Evolutionary conservation across 441 rosid species (phyloP).

Genomic region (Populus hybrid): DNA sequence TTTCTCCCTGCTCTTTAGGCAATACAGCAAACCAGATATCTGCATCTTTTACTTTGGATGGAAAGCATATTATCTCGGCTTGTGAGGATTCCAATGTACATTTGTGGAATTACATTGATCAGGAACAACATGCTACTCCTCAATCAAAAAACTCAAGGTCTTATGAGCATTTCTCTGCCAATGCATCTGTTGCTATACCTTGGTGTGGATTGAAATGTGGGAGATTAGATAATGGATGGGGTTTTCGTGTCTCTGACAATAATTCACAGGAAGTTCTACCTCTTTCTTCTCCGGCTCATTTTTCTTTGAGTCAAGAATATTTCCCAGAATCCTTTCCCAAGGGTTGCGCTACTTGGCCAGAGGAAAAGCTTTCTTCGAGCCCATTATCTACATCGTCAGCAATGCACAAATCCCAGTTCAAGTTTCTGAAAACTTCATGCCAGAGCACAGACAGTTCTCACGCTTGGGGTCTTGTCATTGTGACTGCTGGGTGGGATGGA

Average conservation of each 20-base stretch:
- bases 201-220: conserved; percentile 64
- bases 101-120: conserved; percentile 61
- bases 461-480: conserved; percentile 88
- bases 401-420: conserved; percentile 59
- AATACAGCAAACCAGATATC: conserved; percentile 60
- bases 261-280: conserved; percentile 29
- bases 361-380: conserved; percentile 76
- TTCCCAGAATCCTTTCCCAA: conserved; percentile 62
- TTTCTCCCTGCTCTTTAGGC: conserved; percentile 34
- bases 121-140: conserved; percentile 12
- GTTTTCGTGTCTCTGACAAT: conserved; percentile 21
- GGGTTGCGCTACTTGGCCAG: conserved; percentile 95
- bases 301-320: conserved; percentile 59
- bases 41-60: conserved; percentile 72
- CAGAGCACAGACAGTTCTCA: conserved; percentile 60
- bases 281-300: conserved; percentile 37
- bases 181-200: conserved; percentile 78
- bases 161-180: conserved; percentile 66
- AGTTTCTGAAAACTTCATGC: conserved; percentile 63
- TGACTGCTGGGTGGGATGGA: conserved; percentile 95
- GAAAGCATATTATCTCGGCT: conserved; percentile 83
- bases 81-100: conserved; percentile 79
- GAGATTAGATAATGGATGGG: conserved; percentile 28
- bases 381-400: conserved; percentile 34
- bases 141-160: conserved; percentile 52